Conservation (phyloP, 2,329 filamentous ascomycete genomes). For the Aspergillus fischeri region DNA sequence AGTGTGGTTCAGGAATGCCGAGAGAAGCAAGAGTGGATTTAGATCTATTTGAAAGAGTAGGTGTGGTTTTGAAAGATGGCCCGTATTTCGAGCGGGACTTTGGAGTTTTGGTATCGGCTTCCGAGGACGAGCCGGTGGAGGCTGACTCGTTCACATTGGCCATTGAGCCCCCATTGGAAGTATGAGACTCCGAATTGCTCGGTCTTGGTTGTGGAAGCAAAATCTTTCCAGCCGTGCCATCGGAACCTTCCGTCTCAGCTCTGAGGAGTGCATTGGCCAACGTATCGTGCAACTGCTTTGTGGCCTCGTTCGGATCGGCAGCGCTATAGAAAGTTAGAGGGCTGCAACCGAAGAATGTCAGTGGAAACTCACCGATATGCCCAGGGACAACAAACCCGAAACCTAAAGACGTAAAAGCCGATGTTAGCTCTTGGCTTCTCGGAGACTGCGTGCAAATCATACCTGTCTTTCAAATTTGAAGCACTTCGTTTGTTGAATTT, state of each 20-base stretch:
- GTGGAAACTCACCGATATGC: slow-evolving; percentile 33
- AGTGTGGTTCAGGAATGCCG: slow-evolving; percentile 49
- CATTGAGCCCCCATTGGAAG: slow-evolving; percentile 10
- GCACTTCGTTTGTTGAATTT: slow-evolving; percentile 57
- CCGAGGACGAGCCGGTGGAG: slow-evolving; percentile 18
- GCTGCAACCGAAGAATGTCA: not conserved
- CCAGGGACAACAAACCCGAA: slow-evolving; percentile 53
- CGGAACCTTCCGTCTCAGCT: slow-evolving; percentile 24
- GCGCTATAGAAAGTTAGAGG: slow-evolving; percentile 17
- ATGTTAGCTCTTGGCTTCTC: not conserved
- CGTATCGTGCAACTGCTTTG: slow-evolving; percentile 33
- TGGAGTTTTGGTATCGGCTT: slow-evolving; percentile 9
- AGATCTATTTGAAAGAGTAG: slow-evolving; percentile 29
- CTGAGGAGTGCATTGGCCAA: slow-evolving; percentile 31
- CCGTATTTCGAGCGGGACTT: slow-evolving; percentile 10
- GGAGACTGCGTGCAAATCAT: slow-evolving; percentile 7
- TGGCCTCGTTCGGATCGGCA: slow-evolving; percentile 35
- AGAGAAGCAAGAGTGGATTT: slow-evolving; percentile 35
- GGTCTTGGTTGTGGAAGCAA: slow-evolving; percentile 22
- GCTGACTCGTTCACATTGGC: slow-evolving; percentile 14
- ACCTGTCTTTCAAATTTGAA: slow-evolving; percentile 60
- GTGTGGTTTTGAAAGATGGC: slow-evolving; percentile 20
- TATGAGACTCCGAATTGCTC: slow-evolving; percentile 14
- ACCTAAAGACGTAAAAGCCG: slow-evolving; percentile 27
- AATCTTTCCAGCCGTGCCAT: slow-evolving; percentile 21